A percentile compares a stretch with the other conserved stretches of the same genome.
Evolutionary conservation across 1,139 yeast species (phyloP).

Genomic region (Maudiozyma humilis): DNA sequence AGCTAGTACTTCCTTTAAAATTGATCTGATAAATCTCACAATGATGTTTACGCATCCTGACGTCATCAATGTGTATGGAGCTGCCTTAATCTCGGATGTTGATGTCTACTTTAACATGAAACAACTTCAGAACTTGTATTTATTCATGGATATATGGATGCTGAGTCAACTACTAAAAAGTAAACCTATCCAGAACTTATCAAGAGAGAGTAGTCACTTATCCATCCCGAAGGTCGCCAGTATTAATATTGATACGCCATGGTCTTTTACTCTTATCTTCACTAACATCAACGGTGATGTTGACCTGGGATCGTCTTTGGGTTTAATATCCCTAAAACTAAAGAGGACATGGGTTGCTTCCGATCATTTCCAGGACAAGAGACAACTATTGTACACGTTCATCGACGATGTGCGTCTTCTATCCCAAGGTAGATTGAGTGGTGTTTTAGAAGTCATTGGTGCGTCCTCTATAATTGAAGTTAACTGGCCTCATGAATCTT

Average conservation of each 20-base stretch:
- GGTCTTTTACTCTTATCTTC: slow-evolving; percentile 58
- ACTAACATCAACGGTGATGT: slow-evolving; percentile 47
- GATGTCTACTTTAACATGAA: slow-evolving; percentile 64
- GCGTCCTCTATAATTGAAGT: slow-evolving; percentile 57
- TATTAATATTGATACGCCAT: slow-evolving; percentile 43
- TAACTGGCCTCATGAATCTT: slow-evolving; percentile 52
- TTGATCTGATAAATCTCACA: slow-evolving; percentile 43
- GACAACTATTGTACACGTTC: slow-evolving; percentile 61
- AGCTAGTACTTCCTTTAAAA: slow-evolving; percentile 62
- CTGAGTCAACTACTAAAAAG: slow-evolving; percentile 33
- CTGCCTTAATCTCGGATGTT: slow-evolving; percentile 50
- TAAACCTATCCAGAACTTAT: slow-evolving; percentile 10
- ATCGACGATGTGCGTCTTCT: slow-evolving; percentile 44
- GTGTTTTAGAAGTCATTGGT: slow-evolving; percentile 44
- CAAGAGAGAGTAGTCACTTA: slow-evolving; percentile 9
- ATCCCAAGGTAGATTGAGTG: slow-evolving; percentile 76
- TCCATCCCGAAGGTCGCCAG: slow-evolving; percentile 9
- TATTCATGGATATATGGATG: slow-evolving; percentile 81
- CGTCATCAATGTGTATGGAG: slow-evolving; percentile 39
- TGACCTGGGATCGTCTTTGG: slow-evolving; percentile 80
- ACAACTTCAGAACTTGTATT: slow-evolving; percentile 77
- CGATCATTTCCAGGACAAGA: slow-evolving; percentile 60
- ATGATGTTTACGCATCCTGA: slow-evolving; percentile 38
- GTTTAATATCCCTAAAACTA: slow-evolving; percentile 47
- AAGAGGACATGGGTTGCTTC: slow-evolving; percentile 65